Conservation (phyloP, 169 alveolate genomes). For the Amoebophrya sp. region DNA sequence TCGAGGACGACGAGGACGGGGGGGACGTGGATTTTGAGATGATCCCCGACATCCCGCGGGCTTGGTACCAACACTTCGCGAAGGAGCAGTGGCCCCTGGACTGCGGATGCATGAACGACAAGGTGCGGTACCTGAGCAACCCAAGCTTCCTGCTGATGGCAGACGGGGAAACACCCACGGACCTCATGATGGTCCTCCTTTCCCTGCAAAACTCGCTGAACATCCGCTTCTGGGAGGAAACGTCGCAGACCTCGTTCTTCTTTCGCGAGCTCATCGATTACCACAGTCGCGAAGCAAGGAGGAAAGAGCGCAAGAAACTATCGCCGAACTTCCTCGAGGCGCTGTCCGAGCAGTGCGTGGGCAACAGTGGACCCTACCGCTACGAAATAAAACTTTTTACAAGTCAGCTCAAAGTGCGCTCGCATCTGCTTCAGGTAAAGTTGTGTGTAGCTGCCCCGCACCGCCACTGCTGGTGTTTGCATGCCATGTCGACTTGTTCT, state of each 20-base stretch:
- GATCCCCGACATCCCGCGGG: background rate
- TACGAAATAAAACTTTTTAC: no score
- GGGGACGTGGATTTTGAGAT: background rate
- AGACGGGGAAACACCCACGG: background rate
- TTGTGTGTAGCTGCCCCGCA: no score
- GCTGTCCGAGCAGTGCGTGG: background rate
- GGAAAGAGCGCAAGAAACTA: no score
- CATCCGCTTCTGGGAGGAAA: conserved; percentile 21
- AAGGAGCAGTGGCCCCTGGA: background rate
- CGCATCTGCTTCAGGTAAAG: no score
- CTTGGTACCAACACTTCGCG: no score
- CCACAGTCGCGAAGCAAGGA: background rate
- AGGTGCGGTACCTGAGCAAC: background rate
- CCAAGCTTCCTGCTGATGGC: background rate
- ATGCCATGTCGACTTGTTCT: no score
- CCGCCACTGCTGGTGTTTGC: no score
- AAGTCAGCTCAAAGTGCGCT: no score
- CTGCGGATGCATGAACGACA: conserved; percentile 14
- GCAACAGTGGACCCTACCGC: conserved; percentile 19
- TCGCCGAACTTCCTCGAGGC: background rate
- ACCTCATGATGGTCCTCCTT: background rate
- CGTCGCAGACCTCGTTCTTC: background rate
- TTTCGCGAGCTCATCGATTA: background rate
- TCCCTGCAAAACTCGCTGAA: background rate
- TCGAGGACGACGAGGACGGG: background rate